A percentile compares a stretch with the other conserved stretches of the same genome.
These are phyloP conservation scores for Neoascochyta sp. DNA, from an alignment of 2,329 filamentous ascomycete species.

Conservation along the genomic window DNA sequence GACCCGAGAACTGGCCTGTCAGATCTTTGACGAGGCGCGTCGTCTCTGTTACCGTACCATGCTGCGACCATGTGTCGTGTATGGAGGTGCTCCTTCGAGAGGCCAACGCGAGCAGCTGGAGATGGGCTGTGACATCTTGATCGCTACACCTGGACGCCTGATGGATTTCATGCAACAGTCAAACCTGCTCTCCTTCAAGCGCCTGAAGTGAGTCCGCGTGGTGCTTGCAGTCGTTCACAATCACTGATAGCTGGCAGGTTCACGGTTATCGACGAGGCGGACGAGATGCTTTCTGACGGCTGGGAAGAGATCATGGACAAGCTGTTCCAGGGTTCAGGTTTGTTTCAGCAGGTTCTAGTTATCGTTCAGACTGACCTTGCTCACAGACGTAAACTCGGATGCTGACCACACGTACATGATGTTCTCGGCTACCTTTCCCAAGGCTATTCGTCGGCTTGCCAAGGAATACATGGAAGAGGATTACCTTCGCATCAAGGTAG, in stretches of 20 bases:
- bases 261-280: constrained; percentile 73
- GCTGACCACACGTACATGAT: constrained; percentile 68
- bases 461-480: constrained; percentile 69
- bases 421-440: constrained; percentile 94
- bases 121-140: constrained; percentile 83
- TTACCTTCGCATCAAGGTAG: constrained; percentile 78
- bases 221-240: constrained; percentile 1
- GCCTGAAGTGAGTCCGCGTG: constrained; percentile 62
- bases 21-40: constrained; percentile 92
- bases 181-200: constrained; percentile 64
- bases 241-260: constrained; percentile 15
- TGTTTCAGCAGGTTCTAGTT: constrained; percentile 30
- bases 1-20: constrained; percentile 83
- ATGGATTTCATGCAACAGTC: constrained; percentile 76
- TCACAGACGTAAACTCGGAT: constrained; percentile 68
- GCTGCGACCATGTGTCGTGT: constrained; percentile 85
- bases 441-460: constrained; percentile 70
- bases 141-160: constrained; percentile 84
- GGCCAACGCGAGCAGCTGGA: constrained; percentile 70
- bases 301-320: constrained; percentile 74
- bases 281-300: constrained; percentile 79
- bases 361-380: constrained; percentile 8
- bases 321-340: constrained; percentile 79
- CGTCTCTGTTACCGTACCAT: constrained; percentile 92
- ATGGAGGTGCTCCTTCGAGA: constrained; percentile 73